Percentiles rank a stretch among this genome's conserved stretches.
These are phyloP conservation scores for Calonectria henricotiae DNA, from an alignment of 2,329 filamentous ascomycete species.

Conservation along the genomic window DNA sequence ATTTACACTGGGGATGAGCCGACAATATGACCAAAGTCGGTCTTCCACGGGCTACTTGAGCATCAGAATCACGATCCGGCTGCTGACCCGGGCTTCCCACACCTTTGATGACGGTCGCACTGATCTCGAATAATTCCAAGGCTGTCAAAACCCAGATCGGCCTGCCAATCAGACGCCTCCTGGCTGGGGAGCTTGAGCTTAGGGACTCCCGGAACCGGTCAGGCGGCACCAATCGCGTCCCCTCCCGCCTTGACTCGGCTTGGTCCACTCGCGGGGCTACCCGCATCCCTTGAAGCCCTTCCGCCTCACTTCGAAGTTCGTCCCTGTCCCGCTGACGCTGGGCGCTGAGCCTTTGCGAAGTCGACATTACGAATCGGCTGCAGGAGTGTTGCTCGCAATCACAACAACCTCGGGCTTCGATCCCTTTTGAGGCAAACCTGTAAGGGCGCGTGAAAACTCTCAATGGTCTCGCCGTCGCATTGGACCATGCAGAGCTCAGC, in stretches of 20 bases:
- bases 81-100: slow-evolving; percentile 24
- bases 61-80: slow-evolving; percentile 25
- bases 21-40: background rate
- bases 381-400: slow-evolving; percentile 16
- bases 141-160: slow-evolving; percentile 44
- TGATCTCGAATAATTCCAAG: slow-evolving; percentile 42
- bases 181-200: slow-evolving; percentile 45
- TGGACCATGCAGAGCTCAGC: slow-evolving; percentile 8
- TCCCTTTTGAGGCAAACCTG: background rate
- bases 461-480: slow-evolving; percentile 12
- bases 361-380: slow-evolving; percentile 14
- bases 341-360: slow-evolving; percentile 25
- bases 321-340: slow-evolving; percentile 38
- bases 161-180: slow-evolving; percentile 46
- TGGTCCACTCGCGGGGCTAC: slow-evolving; percentile 52
- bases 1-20: slow-evolving; percentile 19
- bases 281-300: slow-evolving; percentile 52
- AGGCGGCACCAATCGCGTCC: slow-evolving; percentile 54
- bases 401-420: slow-evolving; percentile 18
- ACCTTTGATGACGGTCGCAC: slow-evolving; percentile 29
- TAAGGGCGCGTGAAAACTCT: background rate
- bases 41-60: slow-evolving; percentile 8
- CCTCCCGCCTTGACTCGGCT: slow-evolving; percentile 49
- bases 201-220: slow-evolving; percentile 50
- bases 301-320: slow-evolving; percentile 49